phyloP scores from a whole-genome alignment of 1,139 yeast genomes.

The Dujonia santamariae region DNA sequence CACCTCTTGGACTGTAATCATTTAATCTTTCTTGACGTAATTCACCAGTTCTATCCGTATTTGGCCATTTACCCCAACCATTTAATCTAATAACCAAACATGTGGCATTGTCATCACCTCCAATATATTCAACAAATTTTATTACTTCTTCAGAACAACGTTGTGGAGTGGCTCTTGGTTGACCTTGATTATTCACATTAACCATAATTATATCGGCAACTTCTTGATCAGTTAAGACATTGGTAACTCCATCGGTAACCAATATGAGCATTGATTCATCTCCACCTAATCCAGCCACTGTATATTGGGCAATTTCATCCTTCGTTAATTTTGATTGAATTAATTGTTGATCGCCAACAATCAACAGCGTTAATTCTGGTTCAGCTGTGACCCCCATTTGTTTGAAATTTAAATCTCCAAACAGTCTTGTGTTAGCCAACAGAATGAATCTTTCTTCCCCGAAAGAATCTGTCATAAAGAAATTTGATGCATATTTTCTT shows the following conservation, averaged over 20 bases:
- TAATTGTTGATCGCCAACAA: slow-evolving; percentile 52
- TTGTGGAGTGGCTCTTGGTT: slow-evolving; percentile 76
- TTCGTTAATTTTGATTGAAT: slow-evolving; percentile 32
- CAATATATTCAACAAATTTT: slow-evolving; percentile 78
- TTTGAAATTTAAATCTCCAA: slow-evolving; percentile 84
- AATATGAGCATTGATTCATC: slow-evolving; percentile 78
- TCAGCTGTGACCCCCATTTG: slow-evolving; percentile 86
- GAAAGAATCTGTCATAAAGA: slow-evolving; percentile 84
- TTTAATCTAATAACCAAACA: slow-evolving; percentile 73
- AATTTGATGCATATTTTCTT: slow-evolving; percentile 65
- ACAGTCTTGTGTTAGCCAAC: slow-evolving; percentile 88
- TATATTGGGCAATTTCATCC: slow-evolving; percentile 36
- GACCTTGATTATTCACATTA: slow-evolving; percentile 65
- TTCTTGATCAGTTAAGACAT: slow-evolving; percentile 82
- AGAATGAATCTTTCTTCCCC: slow-evolving; percentile 87
- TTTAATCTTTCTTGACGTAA: slow-evolving; percentile 71
- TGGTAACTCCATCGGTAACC: slow-evolving; percentile 85
- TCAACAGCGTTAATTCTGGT: slow-evolving; percentile 74
- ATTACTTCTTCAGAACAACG: slow-evolving; percentile 82
- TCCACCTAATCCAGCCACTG: slow-evolving; percentile 62
- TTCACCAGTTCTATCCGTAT: slow-evolving; percentile 76
- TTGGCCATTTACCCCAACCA: slow-evolving; percentile 96
- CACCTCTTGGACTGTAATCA: slow-evolving; percentile 40
- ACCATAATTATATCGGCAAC: slow-evolving; percentile 80
- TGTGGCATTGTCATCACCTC: slow-evolving; percentile 94